Evolutionary conservation across 805 yeast species (phyloP), one percentile per base, ranked within the genome.

Genomic region (Ogataea zsoltii): DNA sequence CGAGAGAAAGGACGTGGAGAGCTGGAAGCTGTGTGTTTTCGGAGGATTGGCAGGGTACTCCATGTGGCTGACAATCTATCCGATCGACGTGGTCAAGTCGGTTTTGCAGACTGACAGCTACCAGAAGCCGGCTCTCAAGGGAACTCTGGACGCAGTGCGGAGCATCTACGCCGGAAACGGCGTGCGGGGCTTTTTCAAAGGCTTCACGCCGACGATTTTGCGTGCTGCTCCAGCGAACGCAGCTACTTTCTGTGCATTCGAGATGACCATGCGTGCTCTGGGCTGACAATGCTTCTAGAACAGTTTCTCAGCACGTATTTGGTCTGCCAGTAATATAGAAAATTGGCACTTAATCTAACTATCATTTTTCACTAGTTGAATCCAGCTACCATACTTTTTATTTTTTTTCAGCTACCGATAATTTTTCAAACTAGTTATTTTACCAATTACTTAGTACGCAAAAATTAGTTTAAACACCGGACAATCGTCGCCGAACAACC

Each of bases 191-290:
- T 86, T 94, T 60, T 87, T 88, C 69, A 84, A 84, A 68, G 99
- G 99, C 1, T 91, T 95, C 62, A 67, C 81, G 15, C 97, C 99
- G 31, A 91, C 98, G 0, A 80, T 94, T 52, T 71, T 94, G 53
- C 85, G 99, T 69, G 98, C 99, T 40, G 96, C 96, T 3, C 99
- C 99, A 0, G 99, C 95, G 3, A 95, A 94, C 63, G 99, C 96
- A 33, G 96, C 95, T 25, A 95, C 99, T 0, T 94, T 94, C 69
- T 85, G 89, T 35, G 90, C 95, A 2, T 94, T 94, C 64, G 99
- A 94, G 67, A 68, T 85, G 41, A 87, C 96, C 4, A 85, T 91
- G 86, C 80, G 96, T 68, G 55, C 72, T 21, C 61, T 79, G 36
- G 71, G 64, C 46, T 75, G 45, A 48, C n/a, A n/a, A n/a, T n/a